Evolutionary conservation across 1,284 basidiomycete genomes (phyloP).

Genomic region (Ustilago esculenta): DNA sequence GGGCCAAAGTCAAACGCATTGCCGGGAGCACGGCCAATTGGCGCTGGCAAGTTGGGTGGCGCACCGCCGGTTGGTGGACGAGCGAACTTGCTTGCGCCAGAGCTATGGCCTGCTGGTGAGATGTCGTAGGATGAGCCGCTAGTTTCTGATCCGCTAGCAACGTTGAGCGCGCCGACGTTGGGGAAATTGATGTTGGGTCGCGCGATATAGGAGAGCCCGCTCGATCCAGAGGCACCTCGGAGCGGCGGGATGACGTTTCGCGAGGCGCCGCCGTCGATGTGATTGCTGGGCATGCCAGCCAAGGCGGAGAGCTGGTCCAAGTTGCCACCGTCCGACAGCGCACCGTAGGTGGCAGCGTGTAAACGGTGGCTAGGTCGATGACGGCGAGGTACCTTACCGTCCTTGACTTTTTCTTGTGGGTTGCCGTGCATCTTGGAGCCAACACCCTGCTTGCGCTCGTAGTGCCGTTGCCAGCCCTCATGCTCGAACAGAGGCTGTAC

Average conservation of each 20-base stretch:
- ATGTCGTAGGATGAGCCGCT: constrained; percentile 30
- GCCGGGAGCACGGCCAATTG: constrained; percentile 35
- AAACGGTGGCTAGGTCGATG: constrained; percentile 41
- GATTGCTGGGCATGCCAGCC: constrained; percentile 14
- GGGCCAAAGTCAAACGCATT: constrained; percentile 44
- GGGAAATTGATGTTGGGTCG: constrained; percentile 12
- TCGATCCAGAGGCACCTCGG: constrained; percentile 35
- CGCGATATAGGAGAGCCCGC: constrained; percentile 21
- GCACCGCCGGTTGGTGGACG: constrained; percentile 7
- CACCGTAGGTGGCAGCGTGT: constrained; percentile 31
- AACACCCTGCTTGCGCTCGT: constrained; percentile 57
- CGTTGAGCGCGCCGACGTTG: constrained; percentile 20
- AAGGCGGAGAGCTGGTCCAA: constrained; percentile 38
- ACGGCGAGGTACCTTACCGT: constrained; percentile 51
- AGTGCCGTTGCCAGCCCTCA: constrained; percentile 59
- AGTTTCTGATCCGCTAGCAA: constrained; percentile 15
- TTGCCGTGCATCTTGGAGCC: constrained; percentile 62
- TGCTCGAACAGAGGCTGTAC: constrained; percentile 52
- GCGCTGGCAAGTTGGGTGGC: constrained; percentile 21
- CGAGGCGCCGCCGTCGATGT: constrained; percentile 5
- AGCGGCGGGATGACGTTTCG: constrained; percentile 43
- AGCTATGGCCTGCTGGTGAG: constrained; percentile 12
- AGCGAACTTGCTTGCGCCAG: constrained; percentile 13
- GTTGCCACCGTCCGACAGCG: constrained; percentile 17
- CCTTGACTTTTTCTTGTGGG: constrained; percentile 62